Conservation (phyloP, 176 grass and related monocot species). For the Eleusine indica region DNA sequence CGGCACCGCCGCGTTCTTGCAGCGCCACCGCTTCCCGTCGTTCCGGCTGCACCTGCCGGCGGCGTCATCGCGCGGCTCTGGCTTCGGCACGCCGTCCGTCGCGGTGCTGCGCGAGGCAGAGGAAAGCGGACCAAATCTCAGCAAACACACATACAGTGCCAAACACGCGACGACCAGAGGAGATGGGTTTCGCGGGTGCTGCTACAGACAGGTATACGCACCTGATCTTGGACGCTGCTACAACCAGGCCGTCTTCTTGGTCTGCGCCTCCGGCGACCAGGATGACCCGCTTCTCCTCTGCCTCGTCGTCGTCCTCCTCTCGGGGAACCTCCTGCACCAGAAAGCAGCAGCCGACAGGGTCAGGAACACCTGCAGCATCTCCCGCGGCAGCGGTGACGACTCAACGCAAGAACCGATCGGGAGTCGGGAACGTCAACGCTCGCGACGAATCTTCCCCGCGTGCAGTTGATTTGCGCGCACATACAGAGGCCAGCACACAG, state of each 20-base stretch:
- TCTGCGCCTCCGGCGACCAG: neutral
- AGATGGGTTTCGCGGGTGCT: neutral
- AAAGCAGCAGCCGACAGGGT: neutral
- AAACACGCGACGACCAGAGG: neutral
- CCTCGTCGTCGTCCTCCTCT: neutral
- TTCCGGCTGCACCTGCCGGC: constrained; percentile 40
- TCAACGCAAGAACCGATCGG: constrained; percentile 11
- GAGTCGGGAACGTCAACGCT: neutral
- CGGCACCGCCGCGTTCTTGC: constrained; percentile 41
- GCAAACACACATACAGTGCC: neutral
- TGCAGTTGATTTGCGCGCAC: neutral
- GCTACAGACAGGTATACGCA: neutral
- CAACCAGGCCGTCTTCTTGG: neutral
- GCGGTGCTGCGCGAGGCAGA: neutral
- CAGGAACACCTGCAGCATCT: neutral
- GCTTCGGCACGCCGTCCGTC: neutral
- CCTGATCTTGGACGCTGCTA: constrained; percentile 12
- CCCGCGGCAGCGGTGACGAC: too few relatives aligned
- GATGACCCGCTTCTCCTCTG: constrained; percentile 25
- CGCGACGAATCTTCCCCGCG: too few relatives aligned
- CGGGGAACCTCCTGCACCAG: neutral
- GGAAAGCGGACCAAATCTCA: neutral
- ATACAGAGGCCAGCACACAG: neutral
- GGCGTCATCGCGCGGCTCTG: neutral
- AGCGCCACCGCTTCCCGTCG: constrained; percentile 62